Evolutionary conservation across 768 basidiomycete genomes (phyloP).

Genomic region (Lactarius pseudohatsudake): DNA sequence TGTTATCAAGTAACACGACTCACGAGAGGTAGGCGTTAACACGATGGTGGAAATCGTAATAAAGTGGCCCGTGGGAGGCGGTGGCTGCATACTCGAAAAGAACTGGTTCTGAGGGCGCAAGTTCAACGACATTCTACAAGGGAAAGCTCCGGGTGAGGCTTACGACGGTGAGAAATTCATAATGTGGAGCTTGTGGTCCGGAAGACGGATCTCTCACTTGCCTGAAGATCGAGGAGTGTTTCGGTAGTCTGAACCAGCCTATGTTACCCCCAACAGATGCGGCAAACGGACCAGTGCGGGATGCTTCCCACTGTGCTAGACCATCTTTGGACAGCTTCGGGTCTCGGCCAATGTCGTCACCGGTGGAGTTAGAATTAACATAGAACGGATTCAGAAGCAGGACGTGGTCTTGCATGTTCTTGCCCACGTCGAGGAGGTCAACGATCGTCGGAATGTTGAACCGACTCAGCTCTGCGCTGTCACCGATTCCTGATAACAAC

Average conservation of each 20-base stretch:
- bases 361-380: constrained; percentile 9
- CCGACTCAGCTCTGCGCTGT: constrained; percentile 24
- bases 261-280: neutral
- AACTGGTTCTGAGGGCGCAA: constrained; percentile 11
- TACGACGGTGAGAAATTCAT: constrained; percentile 23
- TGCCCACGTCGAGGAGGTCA: constrained; percentile 34
- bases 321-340: constrained; percentile 7
- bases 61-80: constrained; percentile 30
- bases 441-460: constrained; percentile 30
- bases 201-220: constrained; percentile 22
- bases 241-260: constrained; percentile 18
- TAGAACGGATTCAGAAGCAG: neutral
- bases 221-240: constrained; percentile 14
- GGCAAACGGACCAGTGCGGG: constrained; percentile 19
- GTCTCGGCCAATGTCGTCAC: constrained; percentile 18
- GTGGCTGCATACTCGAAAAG: constrained; percentile 4
- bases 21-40: constrained; percentile 31
- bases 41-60: constrained; percentile 26
- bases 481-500: constrained; percentile 36
- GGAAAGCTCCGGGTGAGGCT: neutral
- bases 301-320: constrained; percentile 16
- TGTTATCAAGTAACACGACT: neutral
- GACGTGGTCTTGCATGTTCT: constrained; percentile 35
- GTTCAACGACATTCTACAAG: neutral
- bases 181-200: constrained; percentile 26